phyloP scores from a whole-genome alignment of 2,329 filamentous ascomycete genomes.

The Neobulgaria alba region DNA sequence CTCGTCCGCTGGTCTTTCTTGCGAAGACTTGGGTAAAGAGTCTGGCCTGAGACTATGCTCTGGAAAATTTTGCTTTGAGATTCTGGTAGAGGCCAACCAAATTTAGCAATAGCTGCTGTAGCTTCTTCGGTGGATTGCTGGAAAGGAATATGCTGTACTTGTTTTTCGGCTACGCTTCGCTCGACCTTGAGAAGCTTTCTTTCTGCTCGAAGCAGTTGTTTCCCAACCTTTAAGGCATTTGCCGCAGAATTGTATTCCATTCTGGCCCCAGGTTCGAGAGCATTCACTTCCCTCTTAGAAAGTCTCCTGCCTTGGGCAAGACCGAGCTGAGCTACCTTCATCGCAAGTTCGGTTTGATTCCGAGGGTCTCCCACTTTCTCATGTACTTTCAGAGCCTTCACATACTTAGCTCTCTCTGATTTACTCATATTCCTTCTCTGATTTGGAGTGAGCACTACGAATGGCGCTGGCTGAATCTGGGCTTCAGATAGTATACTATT shows the following conservation, averaged over 20 bases:
- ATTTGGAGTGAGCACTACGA: no score
- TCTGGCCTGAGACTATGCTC: neutral
- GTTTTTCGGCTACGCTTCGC: neutral
- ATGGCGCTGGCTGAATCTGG: no score
- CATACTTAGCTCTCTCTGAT: no score
- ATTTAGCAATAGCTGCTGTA: neutral
- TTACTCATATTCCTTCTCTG: no score
- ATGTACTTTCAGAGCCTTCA: no score
- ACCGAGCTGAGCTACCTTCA: neutral
- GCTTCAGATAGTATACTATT: no score
- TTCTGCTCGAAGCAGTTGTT: neutral
- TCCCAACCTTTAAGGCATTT: neutral
- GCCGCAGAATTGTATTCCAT: neutral
- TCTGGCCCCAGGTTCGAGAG: neutral
- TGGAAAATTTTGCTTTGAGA: neutral
- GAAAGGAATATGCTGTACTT: no score
- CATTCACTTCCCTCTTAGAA: neutral
- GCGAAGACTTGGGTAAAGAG: neutral
- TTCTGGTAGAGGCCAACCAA: slow-evolving; percentile 7
- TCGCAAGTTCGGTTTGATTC: no score
- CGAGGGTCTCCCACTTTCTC: no score
- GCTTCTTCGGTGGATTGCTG: neutral
- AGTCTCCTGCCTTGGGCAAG: neutral
- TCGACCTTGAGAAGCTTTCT: neutral
- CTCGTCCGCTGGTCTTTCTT: neutral